Percentiles rank a stretch among this genome's conserved stretches.
Evolutionary conservation across 306 rosid species (phyloP).

Genomic region (Cucurbita pepo): DNA sequence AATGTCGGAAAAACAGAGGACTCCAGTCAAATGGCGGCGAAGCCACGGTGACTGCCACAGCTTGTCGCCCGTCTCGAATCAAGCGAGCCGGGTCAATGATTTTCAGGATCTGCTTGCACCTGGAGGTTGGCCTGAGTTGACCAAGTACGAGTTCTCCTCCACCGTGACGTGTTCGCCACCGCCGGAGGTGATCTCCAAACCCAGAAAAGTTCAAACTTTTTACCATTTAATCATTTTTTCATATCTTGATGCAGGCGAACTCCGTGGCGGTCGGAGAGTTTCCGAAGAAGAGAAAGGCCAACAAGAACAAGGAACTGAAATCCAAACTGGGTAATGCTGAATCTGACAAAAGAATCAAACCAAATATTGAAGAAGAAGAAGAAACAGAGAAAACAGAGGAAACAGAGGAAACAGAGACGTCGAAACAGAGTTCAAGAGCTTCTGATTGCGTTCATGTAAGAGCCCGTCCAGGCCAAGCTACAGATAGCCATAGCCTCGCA

Average conservation of each 20-base stretch:
- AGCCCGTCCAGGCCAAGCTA: constrained; percentile 89
- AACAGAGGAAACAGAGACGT: constrained; percentile 26
- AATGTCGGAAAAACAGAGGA: background rate
- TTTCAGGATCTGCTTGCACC: background rate
- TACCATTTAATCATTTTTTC: background rate
- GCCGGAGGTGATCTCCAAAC: constrained; percentile 5
- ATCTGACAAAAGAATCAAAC: constrained; percentile 38
- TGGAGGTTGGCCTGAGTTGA: background rate
- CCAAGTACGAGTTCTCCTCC: background rate
- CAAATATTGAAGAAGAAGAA: constrained; percentile 21
- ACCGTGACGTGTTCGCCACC: background rate
- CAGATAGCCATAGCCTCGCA: constrained; percentile 87
- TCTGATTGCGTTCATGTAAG: constrained; percentile 76
- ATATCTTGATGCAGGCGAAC: background rate
- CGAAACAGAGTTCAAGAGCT: constrained; percentile 48
- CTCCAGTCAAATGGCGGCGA: background rate
- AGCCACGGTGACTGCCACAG: background rate
- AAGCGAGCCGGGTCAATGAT: background rate
- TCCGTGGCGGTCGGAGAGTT: constrained; percentile 18
- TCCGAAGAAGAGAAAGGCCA: constrained; percentile 46
- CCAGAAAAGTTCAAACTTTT: background rate
- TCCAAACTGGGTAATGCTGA: constrained; percentile 20
- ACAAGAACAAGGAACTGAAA: constrained; percentile 16
- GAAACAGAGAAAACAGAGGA: constrained; percentile 46
- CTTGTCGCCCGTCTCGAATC: background rate